Evolutionary conservation across 345 rosid genomes (phyloP), one percentile per base, ranked within the genome.

Genomic region (Stellera chamaejasme): DNA sequence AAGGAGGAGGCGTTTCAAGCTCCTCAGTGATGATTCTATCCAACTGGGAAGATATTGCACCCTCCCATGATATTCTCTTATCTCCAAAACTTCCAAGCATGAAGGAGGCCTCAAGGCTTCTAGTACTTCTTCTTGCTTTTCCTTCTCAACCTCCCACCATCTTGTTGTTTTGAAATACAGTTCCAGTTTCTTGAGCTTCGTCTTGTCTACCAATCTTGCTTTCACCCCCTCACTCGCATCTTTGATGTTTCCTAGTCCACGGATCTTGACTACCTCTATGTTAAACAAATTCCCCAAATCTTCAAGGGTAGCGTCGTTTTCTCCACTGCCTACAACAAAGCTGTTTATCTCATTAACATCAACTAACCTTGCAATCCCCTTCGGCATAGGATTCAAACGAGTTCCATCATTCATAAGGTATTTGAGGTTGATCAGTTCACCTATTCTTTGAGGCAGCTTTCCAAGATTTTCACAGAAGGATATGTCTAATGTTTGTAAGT

Each of bases 71-170:
- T 60, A 66, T 41, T 11, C 27, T 2, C 10, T 2, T 41, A 54
- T 48, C 36, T 6, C 14, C 10, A 66, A 32, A 3, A 27, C 13
- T 45, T 59, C 32, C 16, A 66, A 36, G 36, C 42, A 14, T 26
- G 25, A 32, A 39, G 54, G 55, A 11, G 55, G 70, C 23, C 60
- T 13, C 13, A 66, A 41, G 26, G 65, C 65, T 52, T 59, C 65
- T 26, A 66, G 6, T 13, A 3, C 23, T 48, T 49, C 28, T 48
- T 50, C 32, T 32, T 32, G 7, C 39, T 2, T 32, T 8, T 32
- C 39, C 9, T 11, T 13, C 32, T 16, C 16, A 32, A 27, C 0
- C 8, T 11, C 39, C 9, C 39, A 3, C 10, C 54, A 4, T 19
- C 36, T 15, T 4, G 9, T 5, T 47, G 14, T 32, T 32, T 5